phyloP scores from a whole-genome alignment of 2,329 filamentous ascomycete species.

The Neofusicoccum laricinum region DNA sequence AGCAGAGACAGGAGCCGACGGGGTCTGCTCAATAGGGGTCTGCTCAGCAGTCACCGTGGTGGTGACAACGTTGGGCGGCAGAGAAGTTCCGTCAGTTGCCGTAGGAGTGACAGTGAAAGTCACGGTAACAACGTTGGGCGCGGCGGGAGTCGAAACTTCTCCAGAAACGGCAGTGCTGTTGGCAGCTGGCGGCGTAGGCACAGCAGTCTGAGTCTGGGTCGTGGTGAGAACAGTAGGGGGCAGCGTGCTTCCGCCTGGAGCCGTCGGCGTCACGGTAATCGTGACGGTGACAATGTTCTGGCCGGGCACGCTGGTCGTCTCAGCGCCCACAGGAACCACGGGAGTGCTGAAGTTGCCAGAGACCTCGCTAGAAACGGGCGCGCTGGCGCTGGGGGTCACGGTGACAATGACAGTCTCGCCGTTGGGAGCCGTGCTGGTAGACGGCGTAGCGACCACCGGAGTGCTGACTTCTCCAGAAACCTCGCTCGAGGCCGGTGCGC shows the following conservation, averaged over 20 bases:
- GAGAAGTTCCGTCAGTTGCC: background rate
- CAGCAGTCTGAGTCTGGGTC: background rate
- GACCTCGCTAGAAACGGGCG: background rate
- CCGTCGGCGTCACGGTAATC: background rate
- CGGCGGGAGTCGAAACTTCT: background rate
- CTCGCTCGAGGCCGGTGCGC: background rate
- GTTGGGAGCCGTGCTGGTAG: background rate
- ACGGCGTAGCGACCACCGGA: background rate
- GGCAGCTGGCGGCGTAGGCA: background rate
- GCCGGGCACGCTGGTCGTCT: background rate
- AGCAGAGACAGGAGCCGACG: background rate
- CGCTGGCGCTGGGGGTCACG: background rate
- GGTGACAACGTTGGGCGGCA: constrained; percentile 4
- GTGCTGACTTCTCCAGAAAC: constrained; percentile 9
- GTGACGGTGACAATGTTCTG: constrained; percentile 4
- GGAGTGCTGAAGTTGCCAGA: background rate
- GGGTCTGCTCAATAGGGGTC: background rate
- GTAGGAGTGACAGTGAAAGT: constrained; percentile 6
- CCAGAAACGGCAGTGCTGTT: background rate
- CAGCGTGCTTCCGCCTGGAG: constrained; percentile 7
- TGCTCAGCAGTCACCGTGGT: constrained; percentile 1
- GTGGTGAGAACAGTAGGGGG: background rate
- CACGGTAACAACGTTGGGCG: background rate
- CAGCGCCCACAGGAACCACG: background rate
- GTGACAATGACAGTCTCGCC: background rate